Evolutionary conservation across 2,329 filamentous ascomycete genomes (phyloP).

Genomic region (Penicillium sp.): DNA sequence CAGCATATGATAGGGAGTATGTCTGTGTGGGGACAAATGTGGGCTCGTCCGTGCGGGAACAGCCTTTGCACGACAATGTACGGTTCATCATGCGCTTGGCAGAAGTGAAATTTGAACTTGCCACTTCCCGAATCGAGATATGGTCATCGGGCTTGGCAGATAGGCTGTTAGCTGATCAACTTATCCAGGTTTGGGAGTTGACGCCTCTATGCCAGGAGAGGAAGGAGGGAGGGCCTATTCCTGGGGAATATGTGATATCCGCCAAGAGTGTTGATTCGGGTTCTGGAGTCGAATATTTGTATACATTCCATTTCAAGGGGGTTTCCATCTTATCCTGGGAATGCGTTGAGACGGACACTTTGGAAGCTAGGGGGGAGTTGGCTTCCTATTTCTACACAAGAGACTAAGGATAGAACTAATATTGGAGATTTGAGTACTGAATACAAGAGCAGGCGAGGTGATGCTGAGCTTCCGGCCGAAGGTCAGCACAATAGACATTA

Average conservation of each 20-base stretch:
- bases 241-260: slow-evolving; percentile 19
- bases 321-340: slow-evolving; percentile 31
- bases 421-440: background rate
- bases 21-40: slow-evolving; percentile 28
- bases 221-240: background rate
- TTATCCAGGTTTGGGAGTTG: slow-evolving; percentile 11
- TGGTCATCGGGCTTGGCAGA: slow-evolving; percentile 13
- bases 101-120: background rate
- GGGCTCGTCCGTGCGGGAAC: background rate
- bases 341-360: background rate
- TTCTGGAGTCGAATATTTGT: slow-evolving; percentile 8
- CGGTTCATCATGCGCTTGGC: slow-evolving; percentile 19
- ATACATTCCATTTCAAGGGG: slow-evolving; percentile 30
- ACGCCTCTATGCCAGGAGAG: slow-evolving; percentile 2
- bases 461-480: background rate
- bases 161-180: background rate
- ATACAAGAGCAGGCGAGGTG: background rate
- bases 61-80: background rate
- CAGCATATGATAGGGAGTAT: slow-evolving; percentile 37
- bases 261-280: slow-evolving; percentile 1
- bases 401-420: background rate
- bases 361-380: background rate
- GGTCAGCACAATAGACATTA: background rate
- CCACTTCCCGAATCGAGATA: slow-evolving; percentile 15
- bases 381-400: background rate